Evolutionary conservation across 2,329 filamentous ascomycete genomes (phyloP).

Genomic region (Fusarium sacchari): DNA sequence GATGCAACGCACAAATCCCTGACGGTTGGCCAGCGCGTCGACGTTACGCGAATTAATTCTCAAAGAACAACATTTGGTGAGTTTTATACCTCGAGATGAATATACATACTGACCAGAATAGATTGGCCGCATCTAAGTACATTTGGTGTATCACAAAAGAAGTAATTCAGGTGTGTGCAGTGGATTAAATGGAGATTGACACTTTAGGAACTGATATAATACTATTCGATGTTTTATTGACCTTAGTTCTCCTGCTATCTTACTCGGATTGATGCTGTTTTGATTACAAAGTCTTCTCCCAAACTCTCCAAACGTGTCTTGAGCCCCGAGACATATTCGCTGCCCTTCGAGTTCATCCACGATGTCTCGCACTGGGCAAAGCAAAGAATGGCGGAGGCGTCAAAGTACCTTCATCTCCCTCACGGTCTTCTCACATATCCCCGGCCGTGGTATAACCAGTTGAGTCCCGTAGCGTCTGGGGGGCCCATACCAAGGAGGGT

Average conservation of each 20-base stretch:
- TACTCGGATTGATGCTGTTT: too few relatives aligned
- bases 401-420: fast-evolving
- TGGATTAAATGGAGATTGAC: neutral
- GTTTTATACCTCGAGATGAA: neutral
- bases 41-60: slow-evolving; percentile 22
- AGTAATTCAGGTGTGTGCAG: neutral
- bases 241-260: neutral
- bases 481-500: neutral
- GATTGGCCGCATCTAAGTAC: slow-evolving; percentile 35
- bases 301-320: neutral
- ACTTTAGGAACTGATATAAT: fast-evolving
- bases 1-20: neutral
- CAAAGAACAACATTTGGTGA: slow-evolving; percentile 37
- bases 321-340: neutral
- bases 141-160: slow-evolving; percentile 28
- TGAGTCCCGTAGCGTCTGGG: fast-evolving
- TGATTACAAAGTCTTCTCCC: too few relatives aligned
- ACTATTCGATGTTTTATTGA: neutral
- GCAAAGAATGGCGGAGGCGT: neutral
- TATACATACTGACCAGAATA: neutral
- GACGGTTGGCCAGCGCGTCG: slow-evolving; percentile 17
- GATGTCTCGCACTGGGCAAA: neutral
- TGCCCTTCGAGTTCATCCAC: neutral
- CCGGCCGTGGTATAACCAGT: too few relatives aligned
- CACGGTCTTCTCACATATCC: too few relatives aligned